Conservation (phyloP, 805 yeast species). For the Lipomyces starkeyi region DNA sequence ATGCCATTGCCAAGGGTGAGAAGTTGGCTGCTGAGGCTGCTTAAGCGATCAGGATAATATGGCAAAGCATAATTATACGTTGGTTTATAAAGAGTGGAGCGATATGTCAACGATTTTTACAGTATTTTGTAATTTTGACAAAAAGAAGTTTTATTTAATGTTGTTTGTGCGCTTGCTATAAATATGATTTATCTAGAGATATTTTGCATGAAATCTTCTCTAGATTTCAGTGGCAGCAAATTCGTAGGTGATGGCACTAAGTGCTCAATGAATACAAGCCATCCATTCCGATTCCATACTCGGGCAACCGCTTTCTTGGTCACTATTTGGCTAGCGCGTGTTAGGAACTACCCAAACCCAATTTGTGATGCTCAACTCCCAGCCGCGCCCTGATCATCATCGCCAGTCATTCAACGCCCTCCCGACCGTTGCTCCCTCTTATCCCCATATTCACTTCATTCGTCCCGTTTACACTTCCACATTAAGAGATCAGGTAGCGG, state of each 20-base stretch:
- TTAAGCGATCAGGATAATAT: constrained; percentile 14
- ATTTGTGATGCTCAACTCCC: not conserved
- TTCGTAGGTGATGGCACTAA: no score
- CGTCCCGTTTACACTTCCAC: not conserved
- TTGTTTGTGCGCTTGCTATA: not conserved
- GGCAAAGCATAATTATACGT: not conserved
- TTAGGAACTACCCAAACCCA: not conserved
- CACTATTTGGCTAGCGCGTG: no score
- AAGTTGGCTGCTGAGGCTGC: constrained; percentile 69
- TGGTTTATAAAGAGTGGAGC: not conserved
- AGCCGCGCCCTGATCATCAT: not conserved
- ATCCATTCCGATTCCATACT: no score
- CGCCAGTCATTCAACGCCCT: not conserved
- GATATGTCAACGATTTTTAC: not conserved
- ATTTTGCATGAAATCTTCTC: not conserved
- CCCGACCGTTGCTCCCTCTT: not conserved
- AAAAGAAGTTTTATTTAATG: not conserved
- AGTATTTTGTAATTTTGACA: constrained; percentile 1
- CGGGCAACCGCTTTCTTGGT: not conserved
- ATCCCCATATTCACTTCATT: not conserved
- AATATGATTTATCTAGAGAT: not conserved
- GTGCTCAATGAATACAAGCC: no score
- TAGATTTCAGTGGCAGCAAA: not conserved
- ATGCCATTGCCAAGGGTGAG: constrained; percentile 98
- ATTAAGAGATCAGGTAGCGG: not conserved